Evolutionary conservation across 2,329 filamentous ascomycete species (phyloP), one percentile per base, ranked within the genome.

Genomic region (Fusarium sambucinum): DNA sequence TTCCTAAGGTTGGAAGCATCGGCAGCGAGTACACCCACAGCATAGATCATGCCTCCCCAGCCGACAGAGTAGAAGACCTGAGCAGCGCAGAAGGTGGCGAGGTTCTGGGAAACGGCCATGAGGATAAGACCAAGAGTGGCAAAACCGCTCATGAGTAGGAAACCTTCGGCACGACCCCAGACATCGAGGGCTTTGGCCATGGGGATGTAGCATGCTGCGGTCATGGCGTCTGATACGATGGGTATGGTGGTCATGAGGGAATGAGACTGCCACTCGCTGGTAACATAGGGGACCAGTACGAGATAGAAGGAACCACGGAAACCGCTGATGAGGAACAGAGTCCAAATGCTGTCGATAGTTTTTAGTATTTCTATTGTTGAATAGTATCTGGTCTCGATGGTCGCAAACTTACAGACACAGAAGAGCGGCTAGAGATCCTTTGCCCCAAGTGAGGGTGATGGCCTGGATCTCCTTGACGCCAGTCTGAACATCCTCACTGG

Each of bases 11-110:
- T 72, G 9, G 77, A 89, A 3, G 87, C 89, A 73, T 92, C 90
- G 33, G 89, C 87, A 51, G 89, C 87, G 71, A 92, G 86, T 16
- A 92, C 86, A 60, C 86, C 84, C 25, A 90, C 80, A n/a, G 84
- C 82, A 70, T 89, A 91, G 55, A 85, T 84, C 50, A 91, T 79
- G 29, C 88, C 89, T 11, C 83, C 84, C 55, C 83, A 80, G 17
- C 89, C 89, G 35, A 89, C 83, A 37, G 83, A 85, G 74, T 90
- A 90, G 66, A 91, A 88, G 5, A 91, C 87, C 75, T 78, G 46
- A 6, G 85, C 87, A 12, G 87, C 87, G 58, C 85, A 85, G 73
- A 87, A 80, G 8, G 77, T 76, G 2, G 72, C 68, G 9, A 79
- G 69, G 51, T 73, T 74, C 8, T 83, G 79, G 70, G 83, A 89